phyloP scores from a whole-genome alignment of 2,329 filamentous ascomycete species.

The Fusarium pseudoanthophilum region DNA sequence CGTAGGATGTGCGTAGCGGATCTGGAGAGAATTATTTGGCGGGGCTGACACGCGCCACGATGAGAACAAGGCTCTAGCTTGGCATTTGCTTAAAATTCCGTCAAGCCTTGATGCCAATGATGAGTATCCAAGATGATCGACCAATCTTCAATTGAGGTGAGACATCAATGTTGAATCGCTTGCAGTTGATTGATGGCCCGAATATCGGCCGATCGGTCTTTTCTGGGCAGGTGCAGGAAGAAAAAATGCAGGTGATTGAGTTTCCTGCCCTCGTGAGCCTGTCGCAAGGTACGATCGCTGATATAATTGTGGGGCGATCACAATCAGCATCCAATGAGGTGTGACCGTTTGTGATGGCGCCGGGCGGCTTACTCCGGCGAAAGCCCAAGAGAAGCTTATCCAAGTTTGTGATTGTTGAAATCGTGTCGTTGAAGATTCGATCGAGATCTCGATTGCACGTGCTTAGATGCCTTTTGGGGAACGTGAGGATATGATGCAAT shows the following conservation, averaged over 20 bases:
- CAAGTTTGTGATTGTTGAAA: background rate
- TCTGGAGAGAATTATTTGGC: conserved; percentile 24
- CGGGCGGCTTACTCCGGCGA: conserved; percentile 19
- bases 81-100: conserved; percentile 8
- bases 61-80: conserved; percentile 27
- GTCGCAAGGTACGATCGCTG: conserved; percentile 13
- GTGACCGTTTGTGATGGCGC: background rate
- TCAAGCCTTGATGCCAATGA: background rate
- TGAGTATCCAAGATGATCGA: background rate
- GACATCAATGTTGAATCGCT: conserved; percentile 8
- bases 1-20: conserved; percentile 12
- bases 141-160: background rate
- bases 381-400: conserved; percentile 16
- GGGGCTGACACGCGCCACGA: conserved; percentile 37
- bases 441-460: background rate
- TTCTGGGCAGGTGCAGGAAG: conserved; percentile 8
- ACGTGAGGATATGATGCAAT: background rate
- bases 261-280: conserved; percentile 23
- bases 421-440: background rate
- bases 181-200: background rate
- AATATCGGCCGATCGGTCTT: conserved; percentile 20
- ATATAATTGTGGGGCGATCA: conserved; percentile 1
- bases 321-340: background rate
- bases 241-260: conserved; percentile 24
- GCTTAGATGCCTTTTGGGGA: background rate